These are phyloP conservation scores for Candida taoyuanica DNA, from an alignment of 805 yeast species.

Conservation along the genomic window DNA sequence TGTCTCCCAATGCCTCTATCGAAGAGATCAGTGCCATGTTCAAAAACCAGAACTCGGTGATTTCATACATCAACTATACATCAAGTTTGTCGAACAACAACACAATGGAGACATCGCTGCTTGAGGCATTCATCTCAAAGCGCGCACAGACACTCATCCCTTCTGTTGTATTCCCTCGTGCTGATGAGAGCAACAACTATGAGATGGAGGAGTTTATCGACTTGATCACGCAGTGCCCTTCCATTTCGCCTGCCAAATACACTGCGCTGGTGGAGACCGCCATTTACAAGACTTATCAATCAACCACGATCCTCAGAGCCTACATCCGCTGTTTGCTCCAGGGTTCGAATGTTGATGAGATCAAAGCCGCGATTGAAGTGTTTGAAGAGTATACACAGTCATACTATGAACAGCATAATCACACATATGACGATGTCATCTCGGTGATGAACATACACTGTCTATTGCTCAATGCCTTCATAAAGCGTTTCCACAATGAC, in stretches of 20 bases:
- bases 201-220: conserved; percentile 32
- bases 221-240: conserved; percentile 18
- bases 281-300: conserved; percentile 44
- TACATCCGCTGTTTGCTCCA: conserved; percentile 32
- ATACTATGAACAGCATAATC: conserved; percentile 32
- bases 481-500: neutral
- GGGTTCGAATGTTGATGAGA: conserved; percentile 19
- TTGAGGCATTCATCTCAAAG: conserved; percentile 9
- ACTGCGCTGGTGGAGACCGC: conserved; percentile 29
- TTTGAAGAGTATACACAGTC: conserved; percentile 38
- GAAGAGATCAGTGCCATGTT: conserved; percentile 7
- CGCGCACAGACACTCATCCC: conserved; percentile 20
- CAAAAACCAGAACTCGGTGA: conserved; percentile 14
- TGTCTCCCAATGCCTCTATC: neutral
- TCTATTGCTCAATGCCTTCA: conserved; percentile 10
- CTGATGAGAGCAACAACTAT: conserved; percentile 32
- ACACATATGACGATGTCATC: conserved; percentile 34
- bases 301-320: conserved; percentile 30
- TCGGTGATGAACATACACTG: conserved; percentile 20
- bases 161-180: conserved; percentile 39
- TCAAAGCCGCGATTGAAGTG: conserved; percentile 35
- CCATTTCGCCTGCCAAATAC: conserved; percentile 17
- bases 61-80: conserved; percentile 12
- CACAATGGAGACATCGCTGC: conserved; percentile 6
- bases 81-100: neutral